These are phyloP conservation scores for Globisporangium paddicum DNA, from an alignment of 352 stramenopile species.

Conservation along the genomic window DNA sequence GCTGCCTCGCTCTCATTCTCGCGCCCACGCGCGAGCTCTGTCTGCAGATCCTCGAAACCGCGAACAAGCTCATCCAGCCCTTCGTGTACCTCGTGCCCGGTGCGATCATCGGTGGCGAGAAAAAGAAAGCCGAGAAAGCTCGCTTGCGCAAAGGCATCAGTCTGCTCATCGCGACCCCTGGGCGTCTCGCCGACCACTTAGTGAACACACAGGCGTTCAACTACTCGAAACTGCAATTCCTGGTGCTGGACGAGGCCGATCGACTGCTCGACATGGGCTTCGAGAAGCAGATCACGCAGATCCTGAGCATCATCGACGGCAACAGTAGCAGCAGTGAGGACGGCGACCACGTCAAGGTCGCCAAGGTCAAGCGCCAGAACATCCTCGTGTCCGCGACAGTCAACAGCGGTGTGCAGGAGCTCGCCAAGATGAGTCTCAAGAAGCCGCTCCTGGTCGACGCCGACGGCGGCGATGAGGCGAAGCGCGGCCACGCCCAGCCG, in stretches of 20 bases:
- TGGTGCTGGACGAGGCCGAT: constrained; percentile 99
- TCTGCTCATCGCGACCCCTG: constrained; percentile 97
- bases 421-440: constrained; percentile 80
- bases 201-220: constrained; percentile 93
- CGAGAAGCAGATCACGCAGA: constrained; percentile 98
- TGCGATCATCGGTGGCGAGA: constrained; percentile 93
- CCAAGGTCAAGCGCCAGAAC: constrained; percentile 43
- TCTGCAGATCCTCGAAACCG: constrained; percentile 95
- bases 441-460: constrained; percentile 75
- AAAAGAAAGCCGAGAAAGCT: constrained; percentile 88
- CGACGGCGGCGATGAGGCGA: constrained; percentile 25
- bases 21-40: constrained; percentile 95
- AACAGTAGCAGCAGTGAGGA: constrained; percentile 72
- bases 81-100: constrained; percentile 88
- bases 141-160: constrained; percentile 90
- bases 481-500: not conserved
- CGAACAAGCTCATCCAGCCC: constrained; percentile 90
- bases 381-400: constrained; percentile 87
- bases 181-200: constrained; percentile 95
- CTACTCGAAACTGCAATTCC: constrained; percentile 88
- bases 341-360: constrained; percentile 23
- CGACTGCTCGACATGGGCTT: constrained; percentile 99
- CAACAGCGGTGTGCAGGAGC: constrained; percentile 78
- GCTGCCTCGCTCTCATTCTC: constrained; percentile 90
- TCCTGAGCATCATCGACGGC: constrained; percentile 93